Base-by-base conservation (phyloP, 2,329 filamentous ascomycete genomes). In the Emericellopsis atlantica region DNA sequence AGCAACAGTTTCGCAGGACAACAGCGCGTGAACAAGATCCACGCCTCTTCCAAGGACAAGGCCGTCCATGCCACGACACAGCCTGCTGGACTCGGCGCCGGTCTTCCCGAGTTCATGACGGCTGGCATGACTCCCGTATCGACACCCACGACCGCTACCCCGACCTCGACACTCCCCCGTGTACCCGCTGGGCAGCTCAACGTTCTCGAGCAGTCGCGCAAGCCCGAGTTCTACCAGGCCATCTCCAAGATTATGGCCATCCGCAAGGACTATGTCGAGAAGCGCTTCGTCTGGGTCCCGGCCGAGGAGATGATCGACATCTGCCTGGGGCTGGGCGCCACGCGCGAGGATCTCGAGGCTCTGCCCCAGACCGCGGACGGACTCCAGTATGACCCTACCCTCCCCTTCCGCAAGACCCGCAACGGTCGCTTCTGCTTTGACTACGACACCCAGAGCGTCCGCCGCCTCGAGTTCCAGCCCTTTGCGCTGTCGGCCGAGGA, bases 381-480 rank as follows among this genome's bases (percentile, higher is more conserved):
- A 31, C 44, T 55, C 26, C 43, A 48, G 12, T 37, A 26, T 18
- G 54, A 57, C 42, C 53, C 54, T 7, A 57, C 53, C 5, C 46
- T 57, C 4, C 47, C 49, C 22, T 56, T 49, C 42, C 53, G 54
- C 38, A 45, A 44, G 37, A 38, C 46, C 6, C 45, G 45, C 34
- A 55, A 51, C 43, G 51, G 51, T 29, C 49, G 51, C 24, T 54
- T 54, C 40, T 51, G 43, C 42, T 46, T 54, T 32, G 54, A 57
- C 41, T 48, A 48, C 35, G 48, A 48, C 29, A 48, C 45, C n/a
- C 34, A 44, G n/a, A 41, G 40, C 7, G 36, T 57, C 15, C 47
- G 51, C n/a, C 49, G 54, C 2, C 50, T 55, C 14, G 51, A 56
- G 43, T 51, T 50, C 44, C 54, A 56, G 43, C 54, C 54, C 5